phyloP scores from a whole-genome alignment of 192 early-diverging fungal species.

The Gamsiella multidivaricata region DNA sequence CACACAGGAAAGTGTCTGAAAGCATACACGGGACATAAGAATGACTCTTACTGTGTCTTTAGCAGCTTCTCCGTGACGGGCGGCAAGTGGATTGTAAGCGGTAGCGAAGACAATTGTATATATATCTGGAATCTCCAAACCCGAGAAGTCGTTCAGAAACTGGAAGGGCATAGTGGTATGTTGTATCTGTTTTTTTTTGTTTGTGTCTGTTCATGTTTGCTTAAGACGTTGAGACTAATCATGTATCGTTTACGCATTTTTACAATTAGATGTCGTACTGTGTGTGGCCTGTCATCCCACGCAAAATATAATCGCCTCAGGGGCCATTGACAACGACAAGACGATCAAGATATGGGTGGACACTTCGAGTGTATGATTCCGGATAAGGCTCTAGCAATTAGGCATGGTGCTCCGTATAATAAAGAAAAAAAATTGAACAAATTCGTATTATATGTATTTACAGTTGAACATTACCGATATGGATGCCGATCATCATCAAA shows the following conservation, averaged over 20 bases:
- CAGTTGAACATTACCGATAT: too few relatives aligned
- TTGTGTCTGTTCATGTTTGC: not conserved
- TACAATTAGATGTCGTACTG: conserved; percentile 88
- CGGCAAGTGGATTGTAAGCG: conserved; percentile 96
- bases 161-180: conserved; percentile 91
- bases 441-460: too few relatives aligned
- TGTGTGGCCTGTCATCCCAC: conserved; percentile 94
- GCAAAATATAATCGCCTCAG: conserved; percentile 95
- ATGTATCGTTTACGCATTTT: conserved; percentile 48
- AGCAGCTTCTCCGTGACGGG: conserved; percentile 93
- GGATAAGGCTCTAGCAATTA: not conserved
- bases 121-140: conserved; percentile 99
- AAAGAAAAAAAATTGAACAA: conserved; percentile 13
- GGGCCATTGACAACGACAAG: conserved; percentile 91
- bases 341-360: conserved; percentile 89
- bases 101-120: conserved; percentile 92
- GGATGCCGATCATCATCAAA: too few relatives aligned
- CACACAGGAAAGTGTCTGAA: conserved; percentile 97
- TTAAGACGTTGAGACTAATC: conserved; percentile 1
- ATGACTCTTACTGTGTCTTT: conserved; percentile 93
- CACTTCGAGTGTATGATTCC: conserved; percentile 36
- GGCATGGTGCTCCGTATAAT: not conserved
- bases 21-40: conserved; percentile 91
- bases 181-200: not conserved
- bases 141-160: conserved; percentile 92